Conservation (phyloP, 2,329 filamentous ascomycete genomes). For the Fusarium nisikadoi region DNA sequence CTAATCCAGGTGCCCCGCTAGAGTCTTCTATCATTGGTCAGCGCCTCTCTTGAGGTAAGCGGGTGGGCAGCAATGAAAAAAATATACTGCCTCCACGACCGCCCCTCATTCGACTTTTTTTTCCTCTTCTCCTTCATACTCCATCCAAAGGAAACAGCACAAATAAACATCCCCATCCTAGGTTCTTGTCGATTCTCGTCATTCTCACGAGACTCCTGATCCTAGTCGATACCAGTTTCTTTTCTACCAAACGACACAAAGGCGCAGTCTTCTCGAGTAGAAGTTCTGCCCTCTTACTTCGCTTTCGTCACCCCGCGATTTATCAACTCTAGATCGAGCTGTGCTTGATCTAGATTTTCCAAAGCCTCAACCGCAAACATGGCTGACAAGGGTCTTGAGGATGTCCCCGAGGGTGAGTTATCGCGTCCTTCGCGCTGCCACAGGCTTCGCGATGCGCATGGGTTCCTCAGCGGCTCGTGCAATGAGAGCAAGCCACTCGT, state of each 20-base stretch:
- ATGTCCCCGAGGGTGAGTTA: constrained; percentile 90
- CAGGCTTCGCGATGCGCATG: constrained; percentile 5
- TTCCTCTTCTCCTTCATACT: constrained; percentile 48
- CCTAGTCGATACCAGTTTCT: constrained; percentile 56
- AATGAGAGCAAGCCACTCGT: not conserved
- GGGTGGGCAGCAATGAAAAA: constrained; percentile 49
- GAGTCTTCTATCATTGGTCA: constrained; percentile 39
- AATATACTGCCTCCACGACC: constrained; percentile 50
- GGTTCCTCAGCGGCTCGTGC: constrained; percentile 4
- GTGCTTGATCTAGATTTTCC: constrained; percentile 77
- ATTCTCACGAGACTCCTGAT: constrained; percentile 59
- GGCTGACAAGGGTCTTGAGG: constrained; percentile 99
- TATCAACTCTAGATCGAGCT: constrained; percentile 75
- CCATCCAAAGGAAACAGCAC: constrained; percentile 45
- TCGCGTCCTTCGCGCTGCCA: constrained; percentile 11
- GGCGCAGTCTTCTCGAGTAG: constrained; percentile 50
- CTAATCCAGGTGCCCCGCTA: constrained; percentile 42
- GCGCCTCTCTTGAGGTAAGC: constrained; percentile 43
- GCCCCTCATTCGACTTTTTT: constrained; percentile 55
- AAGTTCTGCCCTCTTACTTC: constrained; percentile 52
- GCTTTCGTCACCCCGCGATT: constrained; percentile 51
- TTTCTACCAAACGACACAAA: constrained; percentile 38
- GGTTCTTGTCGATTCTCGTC: constrained; percentile 55
- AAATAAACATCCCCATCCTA: constrained; percentile 53
- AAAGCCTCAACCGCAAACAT: constrained; percentile 82